Conservation (phyloP, 2,329 filamentous ascomycete species). For the Dothistroma pini region DNA sequence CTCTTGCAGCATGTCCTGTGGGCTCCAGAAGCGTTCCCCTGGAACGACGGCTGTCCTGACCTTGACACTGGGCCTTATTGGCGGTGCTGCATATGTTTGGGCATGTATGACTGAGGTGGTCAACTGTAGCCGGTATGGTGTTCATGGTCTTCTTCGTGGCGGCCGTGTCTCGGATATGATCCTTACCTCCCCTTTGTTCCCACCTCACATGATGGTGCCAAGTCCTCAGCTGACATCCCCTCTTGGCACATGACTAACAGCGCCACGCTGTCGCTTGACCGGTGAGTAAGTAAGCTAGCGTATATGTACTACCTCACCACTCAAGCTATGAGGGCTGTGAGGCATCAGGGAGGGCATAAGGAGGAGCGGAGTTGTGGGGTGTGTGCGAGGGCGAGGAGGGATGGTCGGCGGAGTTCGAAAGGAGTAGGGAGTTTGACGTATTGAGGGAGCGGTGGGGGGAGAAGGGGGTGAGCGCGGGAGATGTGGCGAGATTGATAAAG, state of each 20-base stretch:
- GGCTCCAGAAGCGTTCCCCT: neutral
- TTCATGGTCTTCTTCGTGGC: no score
- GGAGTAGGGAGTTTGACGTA: neutral
- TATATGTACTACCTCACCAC: neutral
- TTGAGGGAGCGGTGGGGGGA: no score
- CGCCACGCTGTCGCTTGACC: neutral
- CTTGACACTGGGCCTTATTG: neutral
- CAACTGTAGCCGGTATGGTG: no score
- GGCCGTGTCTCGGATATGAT: neutral
- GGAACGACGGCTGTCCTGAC: neutral
- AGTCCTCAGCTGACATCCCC: neutral
- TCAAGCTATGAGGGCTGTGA: neutral
- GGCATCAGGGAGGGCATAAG: neutral
- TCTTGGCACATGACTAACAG: neutral
- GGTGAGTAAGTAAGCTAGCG: neutral
- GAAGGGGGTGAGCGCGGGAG: neutral
- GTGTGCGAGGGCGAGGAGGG: neutral
- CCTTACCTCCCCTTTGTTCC: neutral
- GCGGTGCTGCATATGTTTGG: neutral
- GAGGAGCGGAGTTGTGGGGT: neutral
- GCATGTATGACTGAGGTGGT: neutral
- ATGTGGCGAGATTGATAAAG: neutral
- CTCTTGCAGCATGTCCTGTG: neutral
- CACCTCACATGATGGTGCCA: neutral
- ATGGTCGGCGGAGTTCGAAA: neutral